phyloP scores from a whole-genome alignment of 2,329 filamentous ascomycete genomes.

The Ophiocordyceps camponoti-leonardi region DNA sequence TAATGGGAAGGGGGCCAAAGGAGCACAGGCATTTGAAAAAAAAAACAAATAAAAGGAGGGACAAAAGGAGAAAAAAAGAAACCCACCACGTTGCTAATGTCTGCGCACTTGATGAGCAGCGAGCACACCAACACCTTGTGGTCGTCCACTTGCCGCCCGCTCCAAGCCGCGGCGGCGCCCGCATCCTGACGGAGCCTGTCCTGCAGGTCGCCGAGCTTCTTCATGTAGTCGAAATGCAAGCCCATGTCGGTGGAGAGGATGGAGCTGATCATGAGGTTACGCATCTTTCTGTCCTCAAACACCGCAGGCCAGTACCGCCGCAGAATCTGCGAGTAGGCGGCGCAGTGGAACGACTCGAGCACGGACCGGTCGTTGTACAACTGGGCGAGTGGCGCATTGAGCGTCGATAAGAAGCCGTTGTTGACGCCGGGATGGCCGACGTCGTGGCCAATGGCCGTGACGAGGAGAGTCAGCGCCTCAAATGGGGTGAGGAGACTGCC shows the following conservation, averaged over 20 bases:
- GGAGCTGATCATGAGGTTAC: constrained; percentile 89
- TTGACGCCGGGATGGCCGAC: constrained; percentile 96
- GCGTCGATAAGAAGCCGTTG: constrained; percentile 83
- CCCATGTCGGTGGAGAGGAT: constrained; percentile 97
- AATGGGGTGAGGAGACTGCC: constrained; percentile 66
- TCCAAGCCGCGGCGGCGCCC: constrained; percentile 56
- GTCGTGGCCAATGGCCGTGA: constrained; percentile 95
- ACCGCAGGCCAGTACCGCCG: constrained; percentile 78
- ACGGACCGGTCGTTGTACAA: constrained; percentile 96
- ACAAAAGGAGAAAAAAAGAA: too few relatives aligned
- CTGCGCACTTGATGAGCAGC: constrained; percentile 89
- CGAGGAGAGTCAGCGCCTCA: constrained; percentile 73
- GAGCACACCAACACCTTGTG: constrained; percentile 72
- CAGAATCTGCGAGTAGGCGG: constrained; percentile 89
- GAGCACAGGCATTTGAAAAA: too few relatives aligned
- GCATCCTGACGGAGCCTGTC: constrained; percentile 54
- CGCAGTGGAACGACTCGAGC: constrained; percentile 92
- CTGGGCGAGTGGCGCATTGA: constrained; percentile 85
- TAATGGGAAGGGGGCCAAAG: too few relatives aligned
- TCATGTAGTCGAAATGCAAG: constrained; percentile 93
- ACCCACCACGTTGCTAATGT: constrained; percentile 95
- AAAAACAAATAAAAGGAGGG: too few relatives aligned
- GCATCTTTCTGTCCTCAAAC: constrained; percentile 63
- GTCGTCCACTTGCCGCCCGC: constrained; percentile 56
- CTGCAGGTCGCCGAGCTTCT: constrained; percentile 64